Percentiles rank a stretch among this genome's conserved stretches.
These are phyloP conservation scores for Mycena epipterygia DNA, from an alignment of 768 basidiomycete genomes.

Conservation along the genomic window DNA sequence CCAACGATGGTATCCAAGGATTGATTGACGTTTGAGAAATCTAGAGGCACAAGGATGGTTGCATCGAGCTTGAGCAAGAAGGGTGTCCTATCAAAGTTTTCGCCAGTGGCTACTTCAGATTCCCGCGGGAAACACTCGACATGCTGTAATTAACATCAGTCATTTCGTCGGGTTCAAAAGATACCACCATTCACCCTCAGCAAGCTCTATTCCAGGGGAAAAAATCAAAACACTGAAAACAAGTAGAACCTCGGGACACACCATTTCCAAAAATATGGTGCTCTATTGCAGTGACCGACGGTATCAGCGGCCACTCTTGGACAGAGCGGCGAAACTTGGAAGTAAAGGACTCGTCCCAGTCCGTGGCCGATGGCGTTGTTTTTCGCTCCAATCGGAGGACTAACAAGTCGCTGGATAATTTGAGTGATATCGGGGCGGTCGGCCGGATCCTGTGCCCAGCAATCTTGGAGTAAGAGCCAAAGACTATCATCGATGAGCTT, in stretches of 20 bases:
- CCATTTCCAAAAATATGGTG: conserved; percentile 12
- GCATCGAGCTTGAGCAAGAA: conserved; percentile 68
- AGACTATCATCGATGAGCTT: conserved; percentile 3
- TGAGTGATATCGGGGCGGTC: conserved; percentile 17
- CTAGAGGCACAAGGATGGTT: conserved; percentile 63
- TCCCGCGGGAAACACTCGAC: too few relatives aligned
- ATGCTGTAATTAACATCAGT: too few relatives aligned
- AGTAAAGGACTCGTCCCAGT: conserved; percentile 30
- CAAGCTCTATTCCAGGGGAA: not conserved
- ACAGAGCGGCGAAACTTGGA: conserved; percentile 21
- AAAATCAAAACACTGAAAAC: not conserved
- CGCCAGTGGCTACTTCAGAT: conserved; percentile 44
- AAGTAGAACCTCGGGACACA: not conserved
- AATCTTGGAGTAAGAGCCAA: conserved; percentile 29
- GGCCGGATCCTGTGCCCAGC: conserved; percentile 14
- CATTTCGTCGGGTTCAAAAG: too few relatives aligned
- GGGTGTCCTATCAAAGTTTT: conserved; percentile 26
- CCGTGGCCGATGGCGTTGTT: not conserved
- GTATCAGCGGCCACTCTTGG: conserved; percentile 25
- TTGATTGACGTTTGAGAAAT: conserved; percentile 55
- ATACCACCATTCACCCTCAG: not conserved
- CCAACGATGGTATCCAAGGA: conserved; percentile 56
- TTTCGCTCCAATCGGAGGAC: conserved; percentile 22
- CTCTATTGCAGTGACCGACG: conserved; percentile 23
- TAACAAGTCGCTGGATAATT: conserved; percentile 20